A percentile compares a stretch with the other conserved stretches of the same genome.
These are phyloP conservation scores for Dichotomocladium elegans DNA, from an alignment of 371 early-diverging fungal genomes.

Conservation along the genomic window DNA sequence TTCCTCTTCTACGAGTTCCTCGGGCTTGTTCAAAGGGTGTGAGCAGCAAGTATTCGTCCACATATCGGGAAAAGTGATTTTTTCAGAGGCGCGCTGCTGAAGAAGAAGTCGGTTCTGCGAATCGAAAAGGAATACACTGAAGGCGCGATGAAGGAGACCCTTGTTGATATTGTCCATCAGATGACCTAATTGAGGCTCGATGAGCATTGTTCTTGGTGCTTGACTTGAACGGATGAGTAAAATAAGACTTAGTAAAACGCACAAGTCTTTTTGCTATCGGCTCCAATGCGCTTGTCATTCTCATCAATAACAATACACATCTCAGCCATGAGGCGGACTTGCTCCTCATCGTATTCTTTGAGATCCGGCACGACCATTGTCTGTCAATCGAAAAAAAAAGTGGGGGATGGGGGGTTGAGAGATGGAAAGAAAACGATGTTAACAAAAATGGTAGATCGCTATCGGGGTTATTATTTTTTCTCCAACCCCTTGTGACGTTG, in stretches of 20 bases:
- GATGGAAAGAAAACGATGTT: neutral
- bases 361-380: constrained; percentile 55
- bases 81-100: constrained; percentile 92
- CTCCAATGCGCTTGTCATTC: constrained; percentile 80
- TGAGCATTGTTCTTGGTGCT: neutral
- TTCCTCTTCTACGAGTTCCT: constrained; percentile 77
- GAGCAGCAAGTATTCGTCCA: constrained; percentile 98
- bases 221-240: neutral
- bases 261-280: constrained; percentile 91
- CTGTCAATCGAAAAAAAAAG: neutral
- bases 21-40: constrained; percentile 84
- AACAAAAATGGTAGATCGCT: too few species aligned
- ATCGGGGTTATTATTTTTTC: too few species aligned
- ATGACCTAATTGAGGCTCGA: constrained; percentile 59
- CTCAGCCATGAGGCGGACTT: constrained; percentile 94
- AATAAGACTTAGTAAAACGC: constrained; percentile 23
- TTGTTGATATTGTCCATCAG: constrained; percentile 82
- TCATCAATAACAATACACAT: constrained; percentile 93
- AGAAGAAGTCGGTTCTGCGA: constrained; percentile 75
- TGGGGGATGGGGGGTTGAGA: constrained; percentile 4
- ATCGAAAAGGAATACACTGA: constrained; percentile 94
- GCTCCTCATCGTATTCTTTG: constrained; percentile 73
- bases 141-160: constrained; percentile 93
- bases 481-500: too few species aligned
- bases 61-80: constrained; percentile 96